Evolutionary conservation across 352 stramenopile species (phyloP).

Genomic region (Phytophthora aleatoria): DNA sequence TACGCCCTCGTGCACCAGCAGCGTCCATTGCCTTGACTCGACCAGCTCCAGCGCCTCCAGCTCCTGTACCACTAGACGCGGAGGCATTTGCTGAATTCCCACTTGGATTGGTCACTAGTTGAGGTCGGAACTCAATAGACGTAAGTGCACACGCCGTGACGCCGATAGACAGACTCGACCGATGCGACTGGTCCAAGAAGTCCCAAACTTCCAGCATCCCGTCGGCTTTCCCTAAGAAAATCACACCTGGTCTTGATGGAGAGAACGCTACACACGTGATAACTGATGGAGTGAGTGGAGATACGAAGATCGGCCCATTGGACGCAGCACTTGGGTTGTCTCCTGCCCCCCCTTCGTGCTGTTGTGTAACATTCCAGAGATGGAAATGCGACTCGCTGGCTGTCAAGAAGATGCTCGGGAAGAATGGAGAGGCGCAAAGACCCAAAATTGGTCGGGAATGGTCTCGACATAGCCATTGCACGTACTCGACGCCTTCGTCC

Average conservation of each 20-base stretch:
- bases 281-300: slow-evolving; percentile 73
- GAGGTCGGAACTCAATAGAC: slow-evolving; percentile 79
- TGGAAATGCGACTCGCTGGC: slow-evolving; percentile 92
- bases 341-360: slow-evolving; percentile 11
- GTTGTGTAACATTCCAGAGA: slow-evolving; percentile 89
- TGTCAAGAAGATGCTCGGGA: slow-evolving; percentile 87
- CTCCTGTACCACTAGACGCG: slow-evolving; percentile 12
- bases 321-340: slow-evolving; percentile 18
- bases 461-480: slow-evolving; percentile 91
- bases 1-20: slow-evolving; percentile 23
- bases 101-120: slow-evolving; percentile 25
- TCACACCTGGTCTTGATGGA: slow-evolving; percentile 84
- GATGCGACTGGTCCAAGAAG: slow-evolving; percentile 92
- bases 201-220: slow-evolving; percentile 94
- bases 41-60: slow-evolving; percentile 10
- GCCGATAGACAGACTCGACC: slow-evolving; percentile 74
- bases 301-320: slow-evolving; percentile 87
- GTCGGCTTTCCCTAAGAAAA: slow-evolving; percentile 90
- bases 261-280: slow-evolving; percentile 90
- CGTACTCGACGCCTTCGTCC: slow-evolving; percentile 85
- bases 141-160: slow-evolving; percentile 89
- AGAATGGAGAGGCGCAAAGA: slow-evolving; percentile 90
- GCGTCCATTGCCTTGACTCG: slow-evolving; percentile 24
- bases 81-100: slow-evolving; percentile 12
- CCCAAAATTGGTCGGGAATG: slow-evolving; percentile 86